Evolutionary conservation across 2,329 filamentous ascomycete genomes (phyloP), one percentile per base, ranked within the genome.

Genomic region (Tolypocladium inflatum): DNA sequence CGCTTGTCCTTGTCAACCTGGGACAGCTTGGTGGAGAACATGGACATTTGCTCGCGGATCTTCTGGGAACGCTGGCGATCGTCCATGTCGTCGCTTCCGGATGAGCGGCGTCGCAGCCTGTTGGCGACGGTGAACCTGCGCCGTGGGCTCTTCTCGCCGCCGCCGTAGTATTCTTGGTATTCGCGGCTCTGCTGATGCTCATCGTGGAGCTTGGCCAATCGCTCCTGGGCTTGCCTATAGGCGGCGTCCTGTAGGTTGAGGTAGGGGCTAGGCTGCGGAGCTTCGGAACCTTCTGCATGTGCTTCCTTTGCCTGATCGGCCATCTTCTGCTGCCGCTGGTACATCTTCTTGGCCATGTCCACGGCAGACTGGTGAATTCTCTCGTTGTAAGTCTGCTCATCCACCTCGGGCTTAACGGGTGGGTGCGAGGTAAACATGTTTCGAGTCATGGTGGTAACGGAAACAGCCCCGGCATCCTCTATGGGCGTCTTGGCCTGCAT

Each of bases 261-360:
- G 61, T 80, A 77, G 42, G 79, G 76, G 65, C 80, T 82, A 8
- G 85, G 74, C 58, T 83, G 79, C 6, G 60, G 43, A 2, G 70
- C 63, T 60, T 74, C 66, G 15, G 60, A 55, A 11, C 68, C 67
- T 9, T 68, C 69, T 17, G 64, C 69, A 13, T 78, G 70, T 1
- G 67, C 67, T 56, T 76, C 75, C 62, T 74, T 77, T 37, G 76
- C 73, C 60, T 79, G 76, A 8, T 85, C 81, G 1, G 81, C 76
- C 60, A 80, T 80, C 60, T 80, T 82, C 61, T 90, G 84, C 64
- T 91, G 86, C 39, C 83, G 77, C 13, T 78, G 82, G 68, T 91
- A 96, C 85, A 96, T 93, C 64, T 88, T 84, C 72, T 87, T 89
- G 8, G 92, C 91, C 91, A 97, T 96, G 13, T 89, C 90, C 3